Percentiles rank a stretch among this genome's conserved stretches.
Evolutionary conservation across 2,329 filamentous ascomycete species (phyloP).

Genomic region (Alternaria ethzedia): DNA sequence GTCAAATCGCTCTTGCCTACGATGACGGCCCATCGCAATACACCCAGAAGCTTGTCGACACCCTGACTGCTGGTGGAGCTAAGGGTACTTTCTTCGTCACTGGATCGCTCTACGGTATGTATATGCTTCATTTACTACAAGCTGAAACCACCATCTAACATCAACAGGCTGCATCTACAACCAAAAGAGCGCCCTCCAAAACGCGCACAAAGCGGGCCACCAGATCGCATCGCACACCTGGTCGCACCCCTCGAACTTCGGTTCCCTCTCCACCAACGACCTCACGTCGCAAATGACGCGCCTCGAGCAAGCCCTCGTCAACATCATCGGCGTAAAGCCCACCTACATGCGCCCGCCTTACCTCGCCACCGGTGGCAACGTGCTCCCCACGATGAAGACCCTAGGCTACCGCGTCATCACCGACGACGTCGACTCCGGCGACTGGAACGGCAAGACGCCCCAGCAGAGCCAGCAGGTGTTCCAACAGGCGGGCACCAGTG

Average conservation of each 20-base stretch:
- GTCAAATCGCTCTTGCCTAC: constrained; percentile 43
- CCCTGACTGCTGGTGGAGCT: constrained; percentile 36
- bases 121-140: background rate
- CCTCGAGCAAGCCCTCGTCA: constrained; percentile 43
- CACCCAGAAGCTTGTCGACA: constrained; percentile 43
- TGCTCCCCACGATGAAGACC: constrained; percentile 41
- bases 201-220: constrained; percentile 42
- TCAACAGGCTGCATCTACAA: constrained; percentile 39
- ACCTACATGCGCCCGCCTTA: constrained; percentile 49
- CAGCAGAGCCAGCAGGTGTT: constrained; percentile 44
- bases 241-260: constrained; percentile 43
- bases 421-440: constrained; percentile 41
- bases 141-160: background rate
- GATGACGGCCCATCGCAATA: constrained; percentile 47
- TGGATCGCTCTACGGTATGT: constrained; percentile 32
- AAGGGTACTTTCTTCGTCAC: constrained; percentile 48
- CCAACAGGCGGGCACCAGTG: constrained; percentile 38
- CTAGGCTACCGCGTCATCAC: constrained; percentile 47
- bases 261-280: constrained; percentile 36
- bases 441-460: constrained; percentile 44
- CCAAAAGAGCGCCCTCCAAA: constrained; percentile 38
- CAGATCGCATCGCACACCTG: constrained; percentile 48
- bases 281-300: constrained; percentile 42
- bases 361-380: constrained; percentile 41
- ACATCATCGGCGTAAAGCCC: constrained; percentile 46